A percentile compares a stretch with the other conserved stretches of the same genome.
These are phyloP conservation scores for Sutorius australiensis DNA, from an alignment of 768 basidiomycete genomes.

Conservation along the genomic window DNA sequence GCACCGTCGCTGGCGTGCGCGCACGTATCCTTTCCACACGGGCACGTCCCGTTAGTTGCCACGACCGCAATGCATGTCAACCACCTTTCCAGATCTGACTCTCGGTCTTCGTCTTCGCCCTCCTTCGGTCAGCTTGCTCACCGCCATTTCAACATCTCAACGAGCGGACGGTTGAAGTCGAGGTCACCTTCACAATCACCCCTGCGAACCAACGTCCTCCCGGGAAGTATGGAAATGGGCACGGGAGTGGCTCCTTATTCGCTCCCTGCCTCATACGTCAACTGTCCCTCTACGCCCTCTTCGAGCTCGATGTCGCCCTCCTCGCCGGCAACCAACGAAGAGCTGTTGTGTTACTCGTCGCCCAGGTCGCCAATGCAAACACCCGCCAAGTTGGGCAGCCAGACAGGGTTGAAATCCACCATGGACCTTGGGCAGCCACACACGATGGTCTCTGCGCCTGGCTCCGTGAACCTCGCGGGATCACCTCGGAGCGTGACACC, in stretches of 20 bases:
- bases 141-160: conserved; percentile 20
- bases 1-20: conserved; percentile 17
- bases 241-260: conserved; percentile 7
- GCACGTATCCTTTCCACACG: conserved; percentile 34
- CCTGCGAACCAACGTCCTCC: conserved; percentile 19
- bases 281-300: conserved; percentile 56
- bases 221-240: conserved; percentile 14
- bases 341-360: conserved; percentile 19
- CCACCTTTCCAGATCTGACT: conserved; percentile 14
- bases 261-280: conserved; percentile 37
- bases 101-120: conserved; percentile 8
- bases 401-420: conserved; percentile 12
- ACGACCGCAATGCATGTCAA: conserved; percentile 40
- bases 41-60: conserved; percentile 47
- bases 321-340: conserved; percentile 29
- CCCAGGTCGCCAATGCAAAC: conserved; percentile 13
- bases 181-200: conserved; percentile 32
- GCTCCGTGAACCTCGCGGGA: conserved; percentile 17
- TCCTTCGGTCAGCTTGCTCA: conserved; percentile 24
- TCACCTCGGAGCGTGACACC: conserved; percentile 23
- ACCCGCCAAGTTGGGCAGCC: conserved; percentile 17
- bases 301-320: conserved; percentile 53
- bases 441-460: conserved; percentile 10
- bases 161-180: conserved; percentile 25
- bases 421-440: conserved; percentile 11